Percentiles rank a stretch among this genome's conserved stretches.
These are phyloP conservation scores for Pseudogymnoascus sp. DNA, from an alignment of 2,329 filamentous ascomycete species.

Conservation along the genomic window DNA sequence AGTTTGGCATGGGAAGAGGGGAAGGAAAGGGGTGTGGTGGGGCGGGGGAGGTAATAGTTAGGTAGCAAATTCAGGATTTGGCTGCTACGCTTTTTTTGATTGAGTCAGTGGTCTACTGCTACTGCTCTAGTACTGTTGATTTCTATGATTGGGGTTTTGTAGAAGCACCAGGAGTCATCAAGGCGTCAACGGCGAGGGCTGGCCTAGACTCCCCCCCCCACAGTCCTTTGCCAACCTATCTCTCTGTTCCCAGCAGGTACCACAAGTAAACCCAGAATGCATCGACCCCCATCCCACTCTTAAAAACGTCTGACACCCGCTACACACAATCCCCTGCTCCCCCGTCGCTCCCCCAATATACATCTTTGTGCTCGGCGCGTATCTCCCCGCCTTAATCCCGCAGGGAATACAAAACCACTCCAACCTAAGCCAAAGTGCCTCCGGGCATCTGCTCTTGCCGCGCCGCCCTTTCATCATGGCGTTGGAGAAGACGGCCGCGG, in stretches of 20 bases:
- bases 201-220: not conserved
- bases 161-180: too few species aligned
- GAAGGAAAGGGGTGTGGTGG: not conserved
- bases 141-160: not conserved
- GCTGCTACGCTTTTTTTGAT: not conserved
- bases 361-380: not conserved
- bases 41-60: not conserved
- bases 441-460: not conserved
- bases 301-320: too few species aligned
- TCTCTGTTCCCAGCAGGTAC: too few species aligned
- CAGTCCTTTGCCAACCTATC: too few species aligned
- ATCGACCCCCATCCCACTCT: too few species aligned
- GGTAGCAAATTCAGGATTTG: not conserved
- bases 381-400: not conserved
- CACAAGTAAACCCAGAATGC: too few species aligned
- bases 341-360: not conserved
- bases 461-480: not conserved
- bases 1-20: not conserved
- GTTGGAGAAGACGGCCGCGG: not conserved
- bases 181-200: not conserved
- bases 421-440: not conserved
- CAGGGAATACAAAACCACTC: not conserved
- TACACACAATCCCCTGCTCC: too few species aligned
- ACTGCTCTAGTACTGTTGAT: not conserved
- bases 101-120: not conserved